phyloP scores from a whole-genome alignment of 176 grass and related monocot species.

The Hsuehochloa calcarea region DNA sequence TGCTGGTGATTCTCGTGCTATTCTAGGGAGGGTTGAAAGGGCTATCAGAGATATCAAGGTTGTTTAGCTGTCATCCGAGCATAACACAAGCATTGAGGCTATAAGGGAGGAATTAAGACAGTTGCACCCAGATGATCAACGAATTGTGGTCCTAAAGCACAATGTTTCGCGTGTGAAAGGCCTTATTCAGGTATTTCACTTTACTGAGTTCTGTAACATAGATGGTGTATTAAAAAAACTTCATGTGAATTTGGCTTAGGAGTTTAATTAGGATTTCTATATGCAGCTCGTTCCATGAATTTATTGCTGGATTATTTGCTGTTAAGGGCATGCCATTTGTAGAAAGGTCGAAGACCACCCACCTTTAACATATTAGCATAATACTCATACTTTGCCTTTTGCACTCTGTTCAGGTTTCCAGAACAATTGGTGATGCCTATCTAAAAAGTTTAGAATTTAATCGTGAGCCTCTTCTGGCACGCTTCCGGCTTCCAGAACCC shows the following conservation, averaged over 20 bases:
- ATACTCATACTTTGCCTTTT: slow-evolving; percentile 18
- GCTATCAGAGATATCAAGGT: slow-evolving; percentile 46
- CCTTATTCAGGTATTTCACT: slow-evolving; percentile 65
- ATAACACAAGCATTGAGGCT: slow-evolving; percentile 56
- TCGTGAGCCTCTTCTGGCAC: slow-evolving; percentile 25
- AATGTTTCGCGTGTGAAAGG: slow-evolving; percentile 83
- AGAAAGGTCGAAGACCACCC: not conserved
- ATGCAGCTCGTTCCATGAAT: not conserved
- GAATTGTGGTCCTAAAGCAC: slow-evolving; percentile 64
- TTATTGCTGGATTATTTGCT: not conserved
- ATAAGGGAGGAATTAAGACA: slow-evolving; percentile 59
- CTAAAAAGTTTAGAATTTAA: slow-evolving; percentile 59
- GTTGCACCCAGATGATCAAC: slow-evolving; percentile 58
- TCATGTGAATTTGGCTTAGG: not conserved
- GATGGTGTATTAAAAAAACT: not conserved
- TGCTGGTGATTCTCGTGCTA: slow-evolving; percentile 66
- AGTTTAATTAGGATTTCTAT: not conserved
- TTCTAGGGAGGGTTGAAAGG: slow-evolving; percentile 50
- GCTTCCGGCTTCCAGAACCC: slow-evolving; percentile 36
- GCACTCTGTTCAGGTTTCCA: slow-evolving; percentile 31
- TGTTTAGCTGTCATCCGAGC: slow-evolving; percentile 57
- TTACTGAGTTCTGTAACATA: not conserved
- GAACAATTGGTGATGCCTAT: slow-evolving; percentile 54
- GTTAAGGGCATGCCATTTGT: not conserved
- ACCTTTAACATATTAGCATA: not conserved